Evolutionary conservation across 78 protist species (phyloP), one percentile per base, ranked within the genome.

Genomic region (Monosiga brevicollis): DNA sequence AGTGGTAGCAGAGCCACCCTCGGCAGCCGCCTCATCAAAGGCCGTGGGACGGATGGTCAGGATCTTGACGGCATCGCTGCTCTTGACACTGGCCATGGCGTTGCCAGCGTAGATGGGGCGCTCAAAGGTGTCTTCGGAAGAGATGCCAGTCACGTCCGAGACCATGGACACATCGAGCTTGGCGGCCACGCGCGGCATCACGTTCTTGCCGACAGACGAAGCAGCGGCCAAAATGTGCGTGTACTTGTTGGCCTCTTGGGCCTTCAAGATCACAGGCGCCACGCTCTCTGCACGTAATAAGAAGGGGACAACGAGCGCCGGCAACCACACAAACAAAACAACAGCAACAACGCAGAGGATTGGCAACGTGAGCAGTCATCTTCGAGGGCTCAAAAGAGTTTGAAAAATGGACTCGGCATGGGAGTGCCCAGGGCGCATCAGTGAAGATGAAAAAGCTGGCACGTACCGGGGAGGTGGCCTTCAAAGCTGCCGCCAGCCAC

Each of bases 101-200:
- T 97, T 97, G 23, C 98, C 95, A 34, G 99, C 99, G 85, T 96
- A 97, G 78, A 94, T 94, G 43, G 96, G 95, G n/a, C 98, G 94
- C 23, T 79, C 87, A 62, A 96, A 97, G 6, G 96, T 95, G 88
- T 88, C 88, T 41, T 80, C 92, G 49, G 49, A 3, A 62, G 89
- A 39, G 20, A 97, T 76, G n/a, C 29, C 85, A 1, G 88, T 79
- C 43, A 97, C 84, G 20, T 96, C 95, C 29, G 95, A 82, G 72
- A 94, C 84, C 23, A 90, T 93, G 74, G 55, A 29, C 36, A 90
- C 93, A 71, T 94, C 97, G 35, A 93, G 88, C 82, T 42, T 23
- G 36, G 95, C 98, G 9, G 97, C 97, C 15, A 90, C 89, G 38
- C 97, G 93, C 38, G 99, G 99, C 36, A 94, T 0, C 42, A 93